These are phyloP conservation scores for Conticribra weissflogii DNA, from an alignment of 108 stramenopile species.

Conservation along the genomic window DNA sequence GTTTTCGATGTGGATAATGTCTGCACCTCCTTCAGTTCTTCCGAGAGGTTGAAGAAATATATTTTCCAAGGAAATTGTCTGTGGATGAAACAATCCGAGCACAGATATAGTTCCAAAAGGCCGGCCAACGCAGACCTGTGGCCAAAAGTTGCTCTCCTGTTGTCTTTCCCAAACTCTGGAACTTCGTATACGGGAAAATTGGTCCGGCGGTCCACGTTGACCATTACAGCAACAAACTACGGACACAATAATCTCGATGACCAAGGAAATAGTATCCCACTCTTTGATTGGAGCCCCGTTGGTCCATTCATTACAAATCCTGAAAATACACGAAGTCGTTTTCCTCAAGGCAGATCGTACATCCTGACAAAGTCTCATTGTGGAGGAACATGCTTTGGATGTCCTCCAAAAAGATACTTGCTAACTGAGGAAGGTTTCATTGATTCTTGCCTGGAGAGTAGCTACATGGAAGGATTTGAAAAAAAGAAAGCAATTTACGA, in stretches of 20 bases:
- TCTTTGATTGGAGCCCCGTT: conserved; percentile 15
- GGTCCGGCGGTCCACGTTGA: neutral
- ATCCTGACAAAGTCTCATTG: conserved; percentile 82
- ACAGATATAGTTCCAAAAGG: neutral
- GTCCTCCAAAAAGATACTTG: conserved; percentile 50
- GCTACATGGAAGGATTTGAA: conserved; percentile 1
- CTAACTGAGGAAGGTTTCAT: conserved; percentile 47
- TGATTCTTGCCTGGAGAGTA: conserved; percentile 12
- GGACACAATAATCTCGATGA: conserved; percentile 3
- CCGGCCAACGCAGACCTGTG: neutral
- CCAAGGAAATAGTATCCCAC: neutral
- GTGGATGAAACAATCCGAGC: neutral
- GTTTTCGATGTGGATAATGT: neutral
- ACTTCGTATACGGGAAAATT: conserved; percentile 17
- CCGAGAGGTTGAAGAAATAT: no score
- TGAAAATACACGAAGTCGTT: neutral
- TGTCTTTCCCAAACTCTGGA: conserved; percentile 34
- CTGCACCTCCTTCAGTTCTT: no score
- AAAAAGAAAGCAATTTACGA: conserved; percentile 10
- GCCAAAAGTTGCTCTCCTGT: conserved; percentile 15
- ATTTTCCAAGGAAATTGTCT: no score
- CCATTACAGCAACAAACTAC: conserved; percentile 19
- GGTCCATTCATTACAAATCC: conserved; percentile 23
- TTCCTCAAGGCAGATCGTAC: conserved; percentile 8
- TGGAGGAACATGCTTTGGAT: conserved; percentile 58